A percentile compares a stretch with the other conserved stretches of the same genome.
phyloP scores from a whole-genome alignment of 306 rosid genomes.

The Citrullus colocynthis region DNA sequence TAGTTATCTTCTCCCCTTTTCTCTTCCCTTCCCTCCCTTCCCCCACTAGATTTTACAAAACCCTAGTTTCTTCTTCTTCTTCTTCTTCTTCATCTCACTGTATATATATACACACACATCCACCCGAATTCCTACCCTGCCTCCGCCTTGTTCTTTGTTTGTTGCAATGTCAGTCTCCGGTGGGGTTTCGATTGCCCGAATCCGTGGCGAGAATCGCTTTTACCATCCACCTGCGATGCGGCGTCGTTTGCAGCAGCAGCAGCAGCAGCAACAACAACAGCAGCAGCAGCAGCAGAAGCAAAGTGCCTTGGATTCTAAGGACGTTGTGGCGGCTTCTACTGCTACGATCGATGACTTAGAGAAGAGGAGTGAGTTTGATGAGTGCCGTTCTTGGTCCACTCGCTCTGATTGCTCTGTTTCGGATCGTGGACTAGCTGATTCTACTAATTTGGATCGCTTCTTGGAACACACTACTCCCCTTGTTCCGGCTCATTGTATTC shows the following conservation, averaged over 20 bases:
- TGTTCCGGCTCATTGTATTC: conserved; percentile 42
- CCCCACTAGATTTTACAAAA: background rate
- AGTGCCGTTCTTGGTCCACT: conserved; percentile 27
- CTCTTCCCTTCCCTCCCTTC: background rate
- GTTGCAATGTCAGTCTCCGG: conserved; percentile 55
- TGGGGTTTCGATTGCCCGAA: conserved; percentile 49
- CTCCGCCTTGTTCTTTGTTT: background rate
- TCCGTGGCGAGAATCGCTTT: conserved; percentile 68
- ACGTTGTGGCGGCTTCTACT: conserved; percentile 1
- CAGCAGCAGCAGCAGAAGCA: conserved; percentile 12
- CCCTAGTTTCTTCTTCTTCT: background rate
- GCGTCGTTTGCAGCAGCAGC: conserved; percentile 32
- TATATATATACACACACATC: background rate
- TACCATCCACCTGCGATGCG: conserved; percentile 78
- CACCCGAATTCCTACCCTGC: background rate
- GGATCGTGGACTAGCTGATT: conserved; percentile 30
- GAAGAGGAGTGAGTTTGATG: conserved; percentile 41
- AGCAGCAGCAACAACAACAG: conserved; percentile 4
- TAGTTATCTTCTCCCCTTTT: background rate
- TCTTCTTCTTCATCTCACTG: background rate
- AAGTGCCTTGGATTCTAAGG: conserved; percentile 18
- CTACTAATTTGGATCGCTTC: conserved; percentile 79
- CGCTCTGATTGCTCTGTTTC: conserved; percentile 49
- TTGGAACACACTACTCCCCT: conserved; percentile 53
- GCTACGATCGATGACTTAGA: conserved; percentile 26